phyloP scores from a whole-genome alignment of 2,329 filamentous ascomycete genomes.

The Esteya vermicola region DNA sequence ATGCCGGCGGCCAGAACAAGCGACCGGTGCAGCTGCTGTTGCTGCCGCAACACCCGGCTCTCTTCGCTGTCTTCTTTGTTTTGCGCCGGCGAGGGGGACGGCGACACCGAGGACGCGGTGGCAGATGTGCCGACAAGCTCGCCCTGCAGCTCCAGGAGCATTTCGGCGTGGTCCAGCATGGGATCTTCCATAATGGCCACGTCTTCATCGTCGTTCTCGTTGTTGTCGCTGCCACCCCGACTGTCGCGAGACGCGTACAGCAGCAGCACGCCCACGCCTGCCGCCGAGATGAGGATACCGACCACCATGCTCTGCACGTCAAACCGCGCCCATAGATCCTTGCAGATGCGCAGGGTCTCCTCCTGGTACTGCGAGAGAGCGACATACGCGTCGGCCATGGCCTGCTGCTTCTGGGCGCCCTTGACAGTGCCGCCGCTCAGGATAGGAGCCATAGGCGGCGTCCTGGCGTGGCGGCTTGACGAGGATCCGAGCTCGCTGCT shows the following conservation, averaged over 20 bases:
- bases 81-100: no score
- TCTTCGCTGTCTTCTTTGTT: slow-evolving; percentile 34
- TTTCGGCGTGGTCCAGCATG: slow-evolving; percentile 45
- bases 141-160: slow-evolving; percentile 35
- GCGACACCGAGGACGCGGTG: no score
- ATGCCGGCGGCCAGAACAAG: slow-evolving; percentile 22
- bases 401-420: slow-evolving; percentile 19
- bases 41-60: slow-evolving; percentile 40
- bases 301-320: slow-evolving; percentile 74
- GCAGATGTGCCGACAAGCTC: slow-evolving; percentile 1
- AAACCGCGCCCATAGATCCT: slow-evolving; percentile 81
- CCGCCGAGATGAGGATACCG: slow-evolving; percentile 57
- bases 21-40: slow-evolving; percentile 24
- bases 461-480: slow-evolving; percentile 5
- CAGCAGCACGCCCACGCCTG: slow-evolving; percentile 53
- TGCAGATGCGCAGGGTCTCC: slow-evolving; percentile 66
- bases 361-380: slow-evolving; percentile 62
- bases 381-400: slow-evolving; percentile 29
- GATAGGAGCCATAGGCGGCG: not conserved
- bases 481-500: slow-evolving; percentile 46
- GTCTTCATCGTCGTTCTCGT: slow-evolving; percentile 9
- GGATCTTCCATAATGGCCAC: slow-evolving; percentile 31
- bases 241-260: slow-evolving; percentile 49
- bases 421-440: slow-evolving; percentile 29
- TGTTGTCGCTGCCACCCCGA: slow-evolving; percentile 39